Evolutionary conservation across 257 asterid genomes (phyloP).

Genomic region (Scutellaria barbata): DNA sequence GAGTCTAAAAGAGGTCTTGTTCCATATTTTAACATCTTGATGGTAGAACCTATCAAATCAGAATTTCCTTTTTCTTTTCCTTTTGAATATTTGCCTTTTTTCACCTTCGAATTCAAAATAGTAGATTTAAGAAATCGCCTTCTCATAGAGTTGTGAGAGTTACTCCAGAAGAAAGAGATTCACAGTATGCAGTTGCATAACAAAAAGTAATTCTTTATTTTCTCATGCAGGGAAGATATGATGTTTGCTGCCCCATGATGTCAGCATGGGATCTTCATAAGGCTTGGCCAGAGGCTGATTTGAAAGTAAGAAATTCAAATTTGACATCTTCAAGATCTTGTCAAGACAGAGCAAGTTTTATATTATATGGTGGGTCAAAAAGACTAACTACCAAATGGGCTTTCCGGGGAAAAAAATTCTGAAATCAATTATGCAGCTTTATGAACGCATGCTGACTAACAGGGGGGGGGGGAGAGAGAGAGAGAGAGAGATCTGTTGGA

Average conservation of each 20-base stretch:
- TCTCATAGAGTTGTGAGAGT: neutral
- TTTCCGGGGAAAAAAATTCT: neutral
- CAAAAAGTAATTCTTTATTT: constrained; percentile 13
- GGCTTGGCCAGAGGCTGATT: constrained; percentile 97
- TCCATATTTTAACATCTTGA: neutral
- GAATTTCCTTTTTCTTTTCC: neutral
- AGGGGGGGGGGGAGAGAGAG: no score
- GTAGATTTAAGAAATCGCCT: neutral
- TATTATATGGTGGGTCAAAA: neutral
- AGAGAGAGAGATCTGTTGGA: no score
- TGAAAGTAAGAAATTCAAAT: constrained; percentile 57
- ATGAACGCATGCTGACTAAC: neutral
- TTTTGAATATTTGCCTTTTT: neutral
- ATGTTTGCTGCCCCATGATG: constrained; percentile 92
- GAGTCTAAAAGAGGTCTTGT: neutral
- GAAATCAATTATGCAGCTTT: neutral
- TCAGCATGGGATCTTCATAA: constrained; percentile 99
- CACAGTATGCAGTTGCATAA: neutral
- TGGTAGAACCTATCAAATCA: neutral
- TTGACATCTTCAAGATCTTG: constrained; percentile 22
- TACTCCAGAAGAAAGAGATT: constrained; percentile 4
- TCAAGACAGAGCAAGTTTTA: constrained; percentile 6
- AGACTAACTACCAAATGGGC: neutral
- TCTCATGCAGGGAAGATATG: constrained; percentile 86
- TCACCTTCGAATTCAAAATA: neutral